Conservation (phyloP, 805 yeast genomes). For the Nakazawaea laoshanensis region DNA sequence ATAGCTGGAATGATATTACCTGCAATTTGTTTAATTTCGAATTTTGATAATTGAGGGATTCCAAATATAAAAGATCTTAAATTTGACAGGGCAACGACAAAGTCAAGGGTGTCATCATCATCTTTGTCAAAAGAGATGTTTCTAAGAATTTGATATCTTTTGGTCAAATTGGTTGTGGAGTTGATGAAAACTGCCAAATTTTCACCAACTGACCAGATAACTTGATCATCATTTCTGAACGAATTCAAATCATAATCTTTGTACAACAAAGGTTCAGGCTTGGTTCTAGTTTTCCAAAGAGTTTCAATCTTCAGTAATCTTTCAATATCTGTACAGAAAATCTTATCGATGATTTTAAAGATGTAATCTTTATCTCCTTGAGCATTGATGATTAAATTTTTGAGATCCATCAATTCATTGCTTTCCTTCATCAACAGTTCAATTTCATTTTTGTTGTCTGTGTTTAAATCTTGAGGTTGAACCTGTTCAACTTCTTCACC, state of each 20-base stretch:
- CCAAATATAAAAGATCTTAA: slow-evolving; percentile 63
- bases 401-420: slow-evolving; percentile 51
- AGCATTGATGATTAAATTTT: slow-evolving; percentile 21
- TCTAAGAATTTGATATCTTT: slow-evolving; percentile 31
- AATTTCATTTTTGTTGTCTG: slow-evolving; percentile 56
- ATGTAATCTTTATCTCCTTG: slow-evolving; percentile 22
- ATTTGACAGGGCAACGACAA: slow-evolving; percentile 82
- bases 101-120: slow-evolving; percentile 83
- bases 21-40: slow-evolving; percentile 89
- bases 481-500: slow-evolving; percentile 32
- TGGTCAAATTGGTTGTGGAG: slow-evolving; percentile 40
- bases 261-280: slow-evolving; percentile 57
- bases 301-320: slow-evolving; percentile 63
- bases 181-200: slow-evolving; percentile 50
- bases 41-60: slow-evolving; percentile 66
- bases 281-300: slow-evolving; percentile 65
- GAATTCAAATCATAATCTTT: slow-evolving; percentile 15
- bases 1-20: slow-evolving; percentile 98
- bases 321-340: slow-evolving; percentile 70
- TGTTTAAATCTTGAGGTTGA: slow-evolving; percentile 38
- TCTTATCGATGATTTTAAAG: slow-evolving; percentile 42
- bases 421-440: slow-evolving; percentile 58
- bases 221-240: slow-evolving; percentile 25
- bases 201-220: slow-evolving; percentile 54
- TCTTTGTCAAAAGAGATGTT: slow-evolving; percentile 80